Base-by-base conservation (phyloP, 495 filamentous ascomycete species). In the Penicillium riverlandense region DNA sequence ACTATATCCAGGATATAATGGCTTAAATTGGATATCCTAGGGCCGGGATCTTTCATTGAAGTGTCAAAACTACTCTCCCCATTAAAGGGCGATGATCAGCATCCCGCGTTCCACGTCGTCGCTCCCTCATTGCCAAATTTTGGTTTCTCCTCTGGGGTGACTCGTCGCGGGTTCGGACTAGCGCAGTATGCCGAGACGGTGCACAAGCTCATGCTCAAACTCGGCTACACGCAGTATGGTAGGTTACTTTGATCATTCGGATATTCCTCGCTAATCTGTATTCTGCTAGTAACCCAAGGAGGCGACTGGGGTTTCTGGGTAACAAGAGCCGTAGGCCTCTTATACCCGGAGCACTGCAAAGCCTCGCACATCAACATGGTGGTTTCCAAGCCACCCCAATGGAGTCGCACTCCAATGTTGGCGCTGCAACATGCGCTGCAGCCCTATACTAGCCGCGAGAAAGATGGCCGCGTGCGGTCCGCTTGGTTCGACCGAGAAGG, bases 271-370 rank as follows among this genome's bases (percentile, higher is more conserved):
- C 22, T 22, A 22, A 22, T 22, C 31, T 10, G 9, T n/a, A 10
- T 8, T 11, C 5, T 30, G 16, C 22, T 22, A 77, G 62, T 84
- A 1, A 77, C 72, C 4, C 79, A 83, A 54, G 83, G 77, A 35
- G 82, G 84, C 38, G 84, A 87, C 54, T 83, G 80, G 77, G 85
- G 83, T 29, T 80, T 65, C 43, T 66, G 71, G 48, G 78, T 87
- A 38, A 77, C 78, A 30, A 75, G 84, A 31, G 49, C 65, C 11
- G 66, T 88, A 8, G 78, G 71, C 4, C 49, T 68, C 27, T 54
- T 78, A 7, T 80, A 82, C 49, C 81, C 82, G 0, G 39, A 67
- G 13, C 55, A 73, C 53, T 78, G 76, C 57, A 64, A 73, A 28
- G 83, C 81, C 14, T 71, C 68, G n/a, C 85, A 88, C 51, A 60